Conservation (phyloP, 2,329 filamentous ascomycete species). For the Hymenoscyphus repandus region DNA sequence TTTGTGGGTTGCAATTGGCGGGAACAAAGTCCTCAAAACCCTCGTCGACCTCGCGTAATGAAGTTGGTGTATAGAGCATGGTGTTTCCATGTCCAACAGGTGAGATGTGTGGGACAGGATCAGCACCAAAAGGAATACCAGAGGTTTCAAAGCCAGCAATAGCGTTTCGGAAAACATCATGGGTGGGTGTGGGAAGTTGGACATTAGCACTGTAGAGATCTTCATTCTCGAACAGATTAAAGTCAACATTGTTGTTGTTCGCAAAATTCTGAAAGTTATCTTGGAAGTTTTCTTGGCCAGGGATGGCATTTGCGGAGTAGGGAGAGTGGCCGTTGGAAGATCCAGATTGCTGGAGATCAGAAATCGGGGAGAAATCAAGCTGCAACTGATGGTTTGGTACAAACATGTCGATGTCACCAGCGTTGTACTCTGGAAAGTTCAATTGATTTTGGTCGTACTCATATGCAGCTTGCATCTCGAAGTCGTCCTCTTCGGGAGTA, state of each 20-base stretch:
- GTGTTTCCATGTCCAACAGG: slow-evolving; percentile 62
- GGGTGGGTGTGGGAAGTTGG: slow-evolving; percentile 48
- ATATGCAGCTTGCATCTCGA: slow-evolving; percentile 15
- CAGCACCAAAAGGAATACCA: slow-evolving; percentile 25
- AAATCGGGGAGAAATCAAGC: slow-evolving; percentile 27
- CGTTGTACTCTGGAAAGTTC: slow-evolving; percentile 24
- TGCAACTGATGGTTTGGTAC: slow-evolving; percentile 18
- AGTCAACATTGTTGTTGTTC: slow-evolving; percentile 36
- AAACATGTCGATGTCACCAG: slow-evolving; percentile 24
- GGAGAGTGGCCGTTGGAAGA: slow-evolving; percentile 27
- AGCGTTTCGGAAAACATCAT: slow-evolving; percentile 36
- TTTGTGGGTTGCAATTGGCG: slow-evolving; percentile 15
- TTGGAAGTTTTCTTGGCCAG: slow-evolving; percentile 45
- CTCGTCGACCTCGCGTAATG: slow-evolving; percentile 58
- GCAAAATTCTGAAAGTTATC: slow-evolving; percentile 56
- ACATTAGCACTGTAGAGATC: slow-evolving; percentile 57
- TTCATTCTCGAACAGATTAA: slow-evolving; percentile 52
- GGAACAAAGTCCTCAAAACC: slow-evolving; percentile 28
- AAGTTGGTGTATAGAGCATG: slow-evolving; percentile 64
- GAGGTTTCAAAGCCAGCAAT: slow-evolving; percentile 25
- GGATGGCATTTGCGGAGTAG: slow-evolving; percentile 36
- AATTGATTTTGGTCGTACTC: slow-evolving; percentile 16
- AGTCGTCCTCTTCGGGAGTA: slow-evolving; percentile 26
- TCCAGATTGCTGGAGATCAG: slow-evolving; percentile 21
- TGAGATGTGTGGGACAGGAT: slow-evolving; percentile 53